These are phyloP conservation scores for Erigeron philadelphicus DNA, from an alignment of 140 eudicot genomes.

Conservation along the genomic window DNA sequence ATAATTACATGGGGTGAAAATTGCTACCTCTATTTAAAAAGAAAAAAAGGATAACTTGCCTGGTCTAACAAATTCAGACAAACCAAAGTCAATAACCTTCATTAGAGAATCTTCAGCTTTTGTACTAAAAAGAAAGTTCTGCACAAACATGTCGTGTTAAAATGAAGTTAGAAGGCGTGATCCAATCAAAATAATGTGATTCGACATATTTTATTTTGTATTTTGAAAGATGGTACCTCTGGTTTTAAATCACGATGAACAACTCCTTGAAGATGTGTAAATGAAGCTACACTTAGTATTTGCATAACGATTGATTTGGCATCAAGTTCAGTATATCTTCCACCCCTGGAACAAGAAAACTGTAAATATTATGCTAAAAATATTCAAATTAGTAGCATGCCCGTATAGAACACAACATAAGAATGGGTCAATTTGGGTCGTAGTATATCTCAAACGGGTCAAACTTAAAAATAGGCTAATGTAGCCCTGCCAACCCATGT, in stretches of 20 bases:
- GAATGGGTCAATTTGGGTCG: neutral
- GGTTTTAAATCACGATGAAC: conserved; percentile 99
- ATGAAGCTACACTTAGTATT: conserved; percentile 64
- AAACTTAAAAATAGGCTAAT: neutral
- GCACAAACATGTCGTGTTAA: conserved; percentile 24
- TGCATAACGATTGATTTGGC: conserved; percentile 74
- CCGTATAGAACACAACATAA: neutral
- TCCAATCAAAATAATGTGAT: neutral
- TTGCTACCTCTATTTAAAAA: neutral
- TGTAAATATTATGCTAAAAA: neutral
- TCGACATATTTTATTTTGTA: neutral
- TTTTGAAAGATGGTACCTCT: conserved; percentile 47
- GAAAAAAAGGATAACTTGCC: conserved; percentile 37
- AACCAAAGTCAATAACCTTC: conserved; percentile 93
- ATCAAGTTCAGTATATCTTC: conserved; percentile 76
- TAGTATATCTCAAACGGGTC: neutral
- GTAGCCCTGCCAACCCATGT: neutral
- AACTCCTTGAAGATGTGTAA: conserved; percentile 94
- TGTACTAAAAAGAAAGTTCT: conserved; percentile 90
- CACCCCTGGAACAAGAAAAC: conserved; percentile 57
- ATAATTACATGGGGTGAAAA: no score
- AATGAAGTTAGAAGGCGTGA: neutral
- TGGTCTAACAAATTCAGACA: conserved; percentile 79
- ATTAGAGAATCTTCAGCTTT: conserved; percentile 68
- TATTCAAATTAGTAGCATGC: conserved; percentile 4